Conservation (phyloP, 345 rosid genomes). For the Salix dunnii region DNA sequence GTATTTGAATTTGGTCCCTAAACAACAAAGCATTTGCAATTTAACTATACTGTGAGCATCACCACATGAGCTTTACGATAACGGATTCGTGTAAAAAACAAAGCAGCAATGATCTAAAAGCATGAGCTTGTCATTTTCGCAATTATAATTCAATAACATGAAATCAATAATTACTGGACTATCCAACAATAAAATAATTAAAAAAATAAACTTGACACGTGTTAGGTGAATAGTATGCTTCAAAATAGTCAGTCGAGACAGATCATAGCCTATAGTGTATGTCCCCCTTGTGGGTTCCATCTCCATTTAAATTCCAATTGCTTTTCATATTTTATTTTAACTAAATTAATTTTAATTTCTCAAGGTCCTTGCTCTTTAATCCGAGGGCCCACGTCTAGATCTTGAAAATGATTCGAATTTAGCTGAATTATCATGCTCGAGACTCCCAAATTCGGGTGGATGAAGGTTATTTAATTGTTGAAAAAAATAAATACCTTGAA, state of each 20-base stretch:
- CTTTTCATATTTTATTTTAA: neutral
- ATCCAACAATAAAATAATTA: neutral
- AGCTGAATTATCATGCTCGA: too few species aligned
- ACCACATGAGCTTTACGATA: neutral
- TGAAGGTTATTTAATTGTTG: too few species aligned
- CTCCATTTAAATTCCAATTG: neutral
- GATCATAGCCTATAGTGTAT: conserved; percentile 5
- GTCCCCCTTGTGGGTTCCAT: conserved; percentile 1
- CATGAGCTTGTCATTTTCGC: neutral
- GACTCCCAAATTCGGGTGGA: neutral
- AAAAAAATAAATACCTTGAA: too few species aligned
- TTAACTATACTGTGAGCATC: neutral
- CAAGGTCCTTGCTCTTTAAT: neutral
- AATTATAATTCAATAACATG: neutral
- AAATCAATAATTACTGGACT: neutral
- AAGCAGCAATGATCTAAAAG: neutral
- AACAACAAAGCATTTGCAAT: neutral
- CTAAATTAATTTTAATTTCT: neutral
- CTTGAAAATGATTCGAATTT: too few species aligned
- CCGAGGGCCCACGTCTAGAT: neutral
- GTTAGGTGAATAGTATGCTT: conserved; percentile 28
- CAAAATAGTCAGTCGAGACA: conserved; percentile 13
- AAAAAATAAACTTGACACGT: conserved; percentile 11
- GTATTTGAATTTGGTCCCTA: neutral
- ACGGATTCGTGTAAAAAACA: neutral